Base-by-base conservation (phyloP, 352 stramenopile species). In the Globisporangium splendens region DNA sequence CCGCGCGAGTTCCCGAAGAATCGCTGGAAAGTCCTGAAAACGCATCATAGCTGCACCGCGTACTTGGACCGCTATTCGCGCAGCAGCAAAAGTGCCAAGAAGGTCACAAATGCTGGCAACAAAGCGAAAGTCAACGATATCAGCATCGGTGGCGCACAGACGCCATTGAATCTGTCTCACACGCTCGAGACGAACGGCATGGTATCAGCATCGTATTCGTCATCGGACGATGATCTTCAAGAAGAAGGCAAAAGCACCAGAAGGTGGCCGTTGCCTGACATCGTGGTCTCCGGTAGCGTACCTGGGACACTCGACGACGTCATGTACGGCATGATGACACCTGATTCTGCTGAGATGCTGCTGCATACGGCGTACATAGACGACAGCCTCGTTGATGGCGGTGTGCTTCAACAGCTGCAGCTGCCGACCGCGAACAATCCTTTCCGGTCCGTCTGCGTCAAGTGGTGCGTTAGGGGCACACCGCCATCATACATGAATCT, bases 401-500 rank as follows among this genome's bases (percentile, higher is more conserved):
- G 41, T 0, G 53, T 64, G 39, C 61, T 64, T 18, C 11, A 46
- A 20, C 48, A 50, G 50, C 46, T 64, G 43, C 21, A 65, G 20
- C 4, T 42, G 41, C 61, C 61, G 24, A 65, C 55, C 0, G 8
- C 28, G 2, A 33, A 41, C 2, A 28, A 65, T 18, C 61, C 61
- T 20, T 68, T 68, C 50, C 47, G 38, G n/a, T 65, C 65, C 50
- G 31, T 68, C 18, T 49, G 56, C 6, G 33, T 68, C 56, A 63
- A 68, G 56, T 68, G 56, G 61, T 49, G 46, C 38, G 33, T 68
- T 33, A 59, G 54, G 10, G 54, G 41, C 31, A 52, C 57, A 13
- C 53, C 53, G 1, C 24, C 17, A n/a, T 24, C 48, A 28, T 52
- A 44, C 35, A 20, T 44, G 41, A 28, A 20, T 3, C 12, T 63